Evolutionary conservation across 331 rosid species (phyloP).

Genomic region (Malus hybrid): DNA sequence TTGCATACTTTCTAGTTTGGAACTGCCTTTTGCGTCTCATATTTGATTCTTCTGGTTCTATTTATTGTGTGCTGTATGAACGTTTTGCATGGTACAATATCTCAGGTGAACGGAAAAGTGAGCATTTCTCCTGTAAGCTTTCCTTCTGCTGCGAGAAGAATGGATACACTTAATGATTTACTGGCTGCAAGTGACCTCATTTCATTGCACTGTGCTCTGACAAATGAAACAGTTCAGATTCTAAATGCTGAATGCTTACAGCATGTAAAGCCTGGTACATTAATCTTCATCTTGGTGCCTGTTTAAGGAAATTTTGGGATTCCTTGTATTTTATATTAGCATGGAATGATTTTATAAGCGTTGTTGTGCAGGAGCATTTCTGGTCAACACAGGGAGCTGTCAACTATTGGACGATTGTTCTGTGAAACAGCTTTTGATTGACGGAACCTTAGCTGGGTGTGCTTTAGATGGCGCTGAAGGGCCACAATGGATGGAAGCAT

Average conservation of each 20-base stretch:
- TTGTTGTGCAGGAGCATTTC: conserved; percentile 68
- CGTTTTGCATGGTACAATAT: conserved; percentile 4
- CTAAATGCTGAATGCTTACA: conserved; percentile 85
- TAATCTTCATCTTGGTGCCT: conserved; percentile 3
- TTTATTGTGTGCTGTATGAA: conserved; percentile 6
- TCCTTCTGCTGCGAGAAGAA: conserved; percentile 88
- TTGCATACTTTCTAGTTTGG: not conserved
- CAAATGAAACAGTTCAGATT: conserved; percentile 87
- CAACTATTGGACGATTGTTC: conserved; percentile 97
- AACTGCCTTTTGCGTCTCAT: not conserved
- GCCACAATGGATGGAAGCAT: conserved; percentile 99
- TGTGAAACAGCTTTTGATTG: conserved; percentile 92
- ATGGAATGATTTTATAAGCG: not conserved
- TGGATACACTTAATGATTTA: conserved; percentile 97
- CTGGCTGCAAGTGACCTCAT: conserved; percentile 96
- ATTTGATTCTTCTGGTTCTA: not conserved
- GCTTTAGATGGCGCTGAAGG: conserved; percentile 99
- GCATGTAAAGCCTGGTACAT: conserved; percentile 81
- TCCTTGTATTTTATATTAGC: conserved; percentile 2
- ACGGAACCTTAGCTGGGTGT: conserved; percentile 94
- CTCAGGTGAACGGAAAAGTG: conserved; percentile 50
- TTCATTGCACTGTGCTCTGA: conserved; percentile 88
- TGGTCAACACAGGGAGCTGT: conserved; percentile 90
- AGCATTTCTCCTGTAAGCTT: conserved; percentile 37
- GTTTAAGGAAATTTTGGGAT: not conserved